Evolutionary conservation across 805 yeast genomes (phyloP).

Genomic region (Kazachstania psychrophila): DNA sequence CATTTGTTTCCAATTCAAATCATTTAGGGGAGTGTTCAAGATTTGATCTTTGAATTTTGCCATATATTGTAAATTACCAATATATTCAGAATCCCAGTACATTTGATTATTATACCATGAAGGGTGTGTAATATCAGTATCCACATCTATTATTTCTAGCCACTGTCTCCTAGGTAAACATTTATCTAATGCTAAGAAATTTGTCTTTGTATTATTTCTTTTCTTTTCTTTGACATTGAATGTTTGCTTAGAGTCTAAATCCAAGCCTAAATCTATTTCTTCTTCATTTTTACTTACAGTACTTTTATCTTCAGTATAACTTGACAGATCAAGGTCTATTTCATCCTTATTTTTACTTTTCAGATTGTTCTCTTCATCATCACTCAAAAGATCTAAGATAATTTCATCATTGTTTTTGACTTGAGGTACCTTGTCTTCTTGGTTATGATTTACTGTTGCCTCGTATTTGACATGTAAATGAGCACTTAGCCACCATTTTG

Average conservation of each 20-base stretch:
- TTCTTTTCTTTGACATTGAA: not conserved
- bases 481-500: slow-evolving; percentile 77
- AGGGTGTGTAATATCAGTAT: slow-evolving; percentile 25
- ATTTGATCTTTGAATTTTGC: slow-evolving; percentile 4
- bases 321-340: slow-evolving; percentile 7
- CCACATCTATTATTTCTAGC: slow-evolving; percentile 43
- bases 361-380: slow-evolving; percentile 2
- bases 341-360: slow-evolving; percentile 1
- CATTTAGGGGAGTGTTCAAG: not conserved
- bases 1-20: slow-evolving; percentile 7
- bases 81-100: slow-evolving; percentile 33
- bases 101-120: slow-evolving; percentile 13
- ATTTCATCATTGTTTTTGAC: slow-evolving; percentile 25
- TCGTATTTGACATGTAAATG: slow-evolving; percentile 73
- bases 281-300: slow-evolving; percentile 1
- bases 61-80: slow-evolving; percentile 13
- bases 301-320: slow-evolving; percentile 3
- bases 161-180: slow-evolving; percentile 59
- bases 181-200: slow-evolving; percentile 77
- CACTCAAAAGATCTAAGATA: slow-evolving; percentile 8
- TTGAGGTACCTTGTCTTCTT: not conserved
- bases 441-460: slow-evolving; percentile 42
- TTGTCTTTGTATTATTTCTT: slow-evolving; percentile 27
- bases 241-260: not conserved
- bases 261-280: not conserved